Evolutionary conservation across 371 early-diverging fungal species (phyloP).

Genomic region (Lichtheimia hyalospora): DNA sequence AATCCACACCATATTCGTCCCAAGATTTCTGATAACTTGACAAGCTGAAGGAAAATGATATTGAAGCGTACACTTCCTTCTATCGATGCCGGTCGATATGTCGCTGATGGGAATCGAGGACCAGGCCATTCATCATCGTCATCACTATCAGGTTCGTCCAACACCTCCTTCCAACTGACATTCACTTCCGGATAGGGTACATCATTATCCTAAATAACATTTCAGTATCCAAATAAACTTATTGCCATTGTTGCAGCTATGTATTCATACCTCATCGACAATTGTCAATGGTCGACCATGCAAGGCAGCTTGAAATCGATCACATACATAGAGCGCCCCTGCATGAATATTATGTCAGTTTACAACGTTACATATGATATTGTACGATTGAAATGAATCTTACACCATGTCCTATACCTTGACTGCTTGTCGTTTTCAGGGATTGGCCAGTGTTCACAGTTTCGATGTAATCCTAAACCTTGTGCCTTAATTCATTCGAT

Average conservation of each 20-base stretch:
- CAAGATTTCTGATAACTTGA: constrained; percentile 48
- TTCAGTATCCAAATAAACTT: not conserved
- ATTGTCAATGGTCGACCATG: constrained; percentile 48
- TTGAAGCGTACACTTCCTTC: constrained; percentile 30
- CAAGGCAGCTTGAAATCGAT: constrained; percentile 45
- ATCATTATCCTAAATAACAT: constrained; percentile 34
- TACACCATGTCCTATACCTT: constrained; percentile 45
- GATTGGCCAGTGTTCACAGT: constrained; percentile 46
- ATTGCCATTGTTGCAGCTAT: not conserved
- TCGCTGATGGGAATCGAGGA: constrained; percentile 43
- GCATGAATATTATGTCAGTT: not conserved
- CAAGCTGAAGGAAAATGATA: constrained; percentile 41
- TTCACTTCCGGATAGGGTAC: constrained; percentile 38
- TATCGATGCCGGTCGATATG: constrained; percentile 21
- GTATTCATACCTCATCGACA: constrained; percentile 38
- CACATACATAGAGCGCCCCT: constrained; percentile 39
- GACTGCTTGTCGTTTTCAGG: constrained; percentile 45
- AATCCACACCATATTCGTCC: constrained; percentile 45
- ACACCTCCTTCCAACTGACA: constrained; percentile 38
- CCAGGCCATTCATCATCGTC: constrained; percentile 15
- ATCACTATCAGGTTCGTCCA: constrained; percentile 32
- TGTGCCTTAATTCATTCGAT: constrained; percentile 40
- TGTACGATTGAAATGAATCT: not conserved
- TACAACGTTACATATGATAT: no score
- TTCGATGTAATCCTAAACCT: constrained; percentile 46